Percentiles rank a stretch among this genome's conserved stretches.
Conservation (phyloP, 495 filamentous ascomycete genomes). For the Penicillium dipodomyicola region DNA sequence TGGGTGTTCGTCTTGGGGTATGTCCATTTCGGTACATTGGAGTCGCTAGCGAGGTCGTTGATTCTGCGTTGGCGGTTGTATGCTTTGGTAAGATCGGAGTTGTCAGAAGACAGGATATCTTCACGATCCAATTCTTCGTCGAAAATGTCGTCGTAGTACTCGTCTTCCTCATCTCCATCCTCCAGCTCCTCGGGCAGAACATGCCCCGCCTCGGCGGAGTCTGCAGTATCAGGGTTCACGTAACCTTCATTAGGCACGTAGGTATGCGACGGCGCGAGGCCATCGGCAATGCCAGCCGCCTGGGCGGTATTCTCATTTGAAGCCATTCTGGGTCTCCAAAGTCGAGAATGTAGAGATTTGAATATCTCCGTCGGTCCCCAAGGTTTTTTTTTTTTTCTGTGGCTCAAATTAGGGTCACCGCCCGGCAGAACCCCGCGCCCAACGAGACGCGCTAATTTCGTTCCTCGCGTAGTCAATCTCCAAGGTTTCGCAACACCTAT, state of each 20-base stretch:
- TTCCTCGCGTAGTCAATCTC: slow-evolving; percentile 21
- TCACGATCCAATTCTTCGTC: slow-evolving; percentile 56
- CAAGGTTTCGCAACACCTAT: slow-evolving; percentile 17
- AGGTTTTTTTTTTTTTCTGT: slow-evolving; percentile 38
- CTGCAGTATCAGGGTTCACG: slow-evolving; percentile 33
- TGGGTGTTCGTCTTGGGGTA: slow-evolving; percentile 77
- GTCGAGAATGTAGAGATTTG: slow-evolving; percentile 10
- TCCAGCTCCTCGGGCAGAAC: slow-evolving; percentile 30
- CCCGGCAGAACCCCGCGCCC: slow-evolving; percentile 49
- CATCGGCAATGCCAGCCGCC: slow-evolving; percentile 41
- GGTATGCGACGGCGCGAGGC: slow-evolving; percentile 48
- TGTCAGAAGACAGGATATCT: slow-evolving; percentile 57
- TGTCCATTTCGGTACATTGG: slow-evolving; percentile 54
- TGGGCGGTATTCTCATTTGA: slow-evolving; percentile 23
- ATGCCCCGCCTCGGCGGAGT: slow-evolving; percentile 39
- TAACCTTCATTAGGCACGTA: slow-evolving; percentile 59
- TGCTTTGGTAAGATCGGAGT: slow-evolving; percentile 74
- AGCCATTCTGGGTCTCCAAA: slow-evolving; percentile 27
- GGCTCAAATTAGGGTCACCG: slow-evolving; percentile 33
- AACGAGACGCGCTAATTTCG: slow-evolving; percentile 28
- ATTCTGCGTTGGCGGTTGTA: slow-evolving; percentile 81
- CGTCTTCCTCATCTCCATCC: slow-evolving; percentile 48
- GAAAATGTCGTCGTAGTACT: slow-evolving; percentile 59
- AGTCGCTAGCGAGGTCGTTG: slow-evolving; percentile 56
- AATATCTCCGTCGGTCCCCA: slow-evolving; percentile 6